Evolutionary conservation across 2,329 filamentous ascomycete species (phyloP).

Genomic region (Chalara sp.): DNA sequence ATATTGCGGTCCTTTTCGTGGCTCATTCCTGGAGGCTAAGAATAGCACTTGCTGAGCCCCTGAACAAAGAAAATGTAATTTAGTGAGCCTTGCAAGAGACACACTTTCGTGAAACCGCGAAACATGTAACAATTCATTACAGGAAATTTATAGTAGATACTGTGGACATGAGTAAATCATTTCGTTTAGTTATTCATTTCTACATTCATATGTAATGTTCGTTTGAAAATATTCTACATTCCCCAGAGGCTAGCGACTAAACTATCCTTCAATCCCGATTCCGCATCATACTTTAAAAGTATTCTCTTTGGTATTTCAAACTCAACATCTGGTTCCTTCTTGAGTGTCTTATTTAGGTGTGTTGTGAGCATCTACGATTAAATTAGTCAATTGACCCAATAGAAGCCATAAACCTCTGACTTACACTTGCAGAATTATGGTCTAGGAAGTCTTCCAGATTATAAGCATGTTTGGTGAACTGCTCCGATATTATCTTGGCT

Average conservation of each 20-base stretch:
- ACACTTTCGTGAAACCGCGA: too few relatives aligned
- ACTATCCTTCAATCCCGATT: conserved; percentile 42
- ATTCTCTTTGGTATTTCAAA: conserved; percentile 70
- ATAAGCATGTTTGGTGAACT: conserved; percentile 94
- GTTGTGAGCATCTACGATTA: conserved; percentile 52
- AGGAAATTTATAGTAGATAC: too few relatives aligned
- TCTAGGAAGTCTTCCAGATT: conserved; percentile 97
- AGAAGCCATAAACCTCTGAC: conserved; percentile 25
- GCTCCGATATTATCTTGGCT: conserved; percentile 87
- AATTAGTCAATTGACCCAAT: background rate
- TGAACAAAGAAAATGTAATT: too few relatives aligned
- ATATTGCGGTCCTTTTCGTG: too few relatives aligned
- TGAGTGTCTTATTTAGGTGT: conserved; percentile 60
- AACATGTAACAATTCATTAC: too few relatives aligned
- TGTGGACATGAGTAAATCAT: too few relatives aligned
- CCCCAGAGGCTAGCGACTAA: conserved; percentile 56
- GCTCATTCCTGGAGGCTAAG: too few relatives aligned
- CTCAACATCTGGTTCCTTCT: conserved; percentile 82
- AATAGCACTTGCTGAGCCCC: too few relatives aligned
- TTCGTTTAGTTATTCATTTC: conserved; percentile 5
- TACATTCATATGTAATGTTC: background rate
- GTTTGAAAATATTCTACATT: conserved; percentile 31
- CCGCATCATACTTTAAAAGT: conserved; percentile 37
- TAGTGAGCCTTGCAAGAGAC: too few relatives aligned
- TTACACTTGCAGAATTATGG: conserved; percentile 78